Percentiles rank a stretch among this genome's conserved stretches.
Conservation (phyloP, 2,329 filamentous ascomycete genomes). For the Stenocarpella maydis region DNA sequence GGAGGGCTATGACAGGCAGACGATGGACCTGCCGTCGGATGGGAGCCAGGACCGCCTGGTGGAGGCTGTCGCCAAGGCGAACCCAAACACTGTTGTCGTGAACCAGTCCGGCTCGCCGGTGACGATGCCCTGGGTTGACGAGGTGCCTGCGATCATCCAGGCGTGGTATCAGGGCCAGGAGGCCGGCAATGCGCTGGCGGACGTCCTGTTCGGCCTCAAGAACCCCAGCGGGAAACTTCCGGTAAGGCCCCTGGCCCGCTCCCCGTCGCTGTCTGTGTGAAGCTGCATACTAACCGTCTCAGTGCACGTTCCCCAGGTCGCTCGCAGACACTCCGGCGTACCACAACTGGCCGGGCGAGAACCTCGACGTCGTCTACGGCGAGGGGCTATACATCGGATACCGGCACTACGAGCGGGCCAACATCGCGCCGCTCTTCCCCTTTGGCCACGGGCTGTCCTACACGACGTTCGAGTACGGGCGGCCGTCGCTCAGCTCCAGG, state of each 20-base stretch:
- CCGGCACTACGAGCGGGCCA: constrained; percentile 72
- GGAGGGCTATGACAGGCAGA: constrained; percentile 73
- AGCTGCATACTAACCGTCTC: background rate
- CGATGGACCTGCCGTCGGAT: constrained; percentile 65
- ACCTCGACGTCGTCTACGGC: constrained; percentile 72
- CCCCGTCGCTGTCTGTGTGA: too few relatives aligned
- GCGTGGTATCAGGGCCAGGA: constrained; percentile 77
- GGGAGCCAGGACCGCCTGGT: constrained; percentile 70
- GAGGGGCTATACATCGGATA: constrained; percentile 80
- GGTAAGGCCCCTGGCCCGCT: constrained; percentile 45
- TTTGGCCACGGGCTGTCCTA: constrained; percentile 81
- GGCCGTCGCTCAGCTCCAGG: constrained; percentile 57
- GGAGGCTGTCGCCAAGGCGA: constrained; percentile 67
- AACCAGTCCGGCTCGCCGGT: constrained; percentile 75
- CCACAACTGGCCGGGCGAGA: constrained; percentile 78
- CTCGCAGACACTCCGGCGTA: constrained; percentile 74
- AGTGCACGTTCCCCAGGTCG: constrained; percentile 71
- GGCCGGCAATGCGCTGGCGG: constrained; percentile 72
- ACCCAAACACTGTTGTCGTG: constrained; percentile 72
- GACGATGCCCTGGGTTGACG: constrained; percentile 73
- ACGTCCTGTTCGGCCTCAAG: constrained; percentile 69
- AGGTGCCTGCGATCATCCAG: constrained; percentile 73
- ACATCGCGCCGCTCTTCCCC: constrained; percentile 69
- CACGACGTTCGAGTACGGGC: constrained; percentile 72
- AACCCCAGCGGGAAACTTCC: constrained; percentile 76